Base-by-base conservation (phyloP, 2,329 filamentous ascomycete species). In the Neonectria neomacrospora region DNA sequence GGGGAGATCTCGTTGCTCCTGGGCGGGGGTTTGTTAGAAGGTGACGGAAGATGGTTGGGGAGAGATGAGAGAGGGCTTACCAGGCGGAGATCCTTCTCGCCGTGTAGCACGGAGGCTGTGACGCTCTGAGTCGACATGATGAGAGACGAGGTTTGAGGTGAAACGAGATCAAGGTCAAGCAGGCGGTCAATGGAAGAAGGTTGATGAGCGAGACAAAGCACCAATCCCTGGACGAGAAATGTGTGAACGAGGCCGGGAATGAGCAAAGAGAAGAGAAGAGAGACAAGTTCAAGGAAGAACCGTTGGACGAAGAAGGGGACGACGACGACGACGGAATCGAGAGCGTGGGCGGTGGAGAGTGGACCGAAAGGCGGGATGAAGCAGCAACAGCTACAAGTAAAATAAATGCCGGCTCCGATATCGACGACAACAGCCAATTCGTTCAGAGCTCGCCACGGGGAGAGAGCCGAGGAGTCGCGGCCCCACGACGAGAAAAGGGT, bases 1-100 rank as follows among this genome's bases (percentile, higher is more conserved):
- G 5, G 86, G 76, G 23, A 90, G 81, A 7, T 78, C 73, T 63
- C 88, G 83, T 59, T 82, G 80, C 82, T 88, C 82, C 87, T 89
- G 70, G 18, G 10, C n/a, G 10, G 48, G 11, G 37, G n/a, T 44
- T 20, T 20, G 22, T 41, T 9, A 10, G 22, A 20, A 37, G 14
- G 7, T 20, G 11, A 14, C 3, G 14, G 3, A 37, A 14, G 2
- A n/a, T 18, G 16, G 6, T 18, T 16, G 3, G 47, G 34, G 14
- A 30, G 23, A 18, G n/a, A n/a, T n/a, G n/a, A 12, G n/a, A 11
- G 22, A 30, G n/a, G 28, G 20, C 80, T 74, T 76, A 86, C 84
- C 5, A 86, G 71, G 42, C 81, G 80, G 54, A 87, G 79, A 44
- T 86, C 83, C 66, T 79, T 80, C 51, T 80, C 80, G 16, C 81